Evolutionary conservation across 208 protist species (phyloP).

Genomic region (Angomonas ambiguus): DNA sequence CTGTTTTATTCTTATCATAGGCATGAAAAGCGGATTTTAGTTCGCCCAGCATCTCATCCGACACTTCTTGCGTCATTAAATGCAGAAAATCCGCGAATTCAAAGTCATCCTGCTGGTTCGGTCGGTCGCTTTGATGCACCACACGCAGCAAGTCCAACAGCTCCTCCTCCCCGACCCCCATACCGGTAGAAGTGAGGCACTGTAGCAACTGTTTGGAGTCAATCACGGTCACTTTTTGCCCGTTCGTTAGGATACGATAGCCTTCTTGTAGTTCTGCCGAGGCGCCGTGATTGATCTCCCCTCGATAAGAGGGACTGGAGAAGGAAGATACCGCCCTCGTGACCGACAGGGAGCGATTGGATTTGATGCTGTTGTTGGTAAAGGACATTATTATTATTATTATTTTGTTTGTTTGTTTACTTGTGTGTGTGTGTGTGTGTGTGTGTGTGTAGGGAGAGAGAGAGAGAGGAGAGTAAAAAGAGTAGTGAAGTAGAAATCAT

Average conservation of each 20-base stretch:
- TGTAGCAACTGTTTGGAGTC: conserved; percentile 86
- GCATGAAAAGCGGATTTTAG: conserved; percentile 70
- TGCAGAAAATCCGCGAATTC: conserved; percentile 90
- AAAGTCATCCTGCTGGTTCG: conserved; percentile 36
- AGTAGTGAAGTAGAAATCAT: background rate
- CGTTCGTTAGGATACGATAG: conserved; percentile 97
- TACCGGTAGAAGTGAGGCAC: conserved; percentile 89
- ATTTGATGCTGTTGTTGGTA: conserved; percentile 4
- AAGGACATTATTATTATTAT: conserved; percentile 2
- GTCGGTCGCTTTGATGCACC: conserved; percentile 69
- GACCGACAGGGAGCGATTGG: background rate
- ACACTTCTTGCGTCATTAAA: conserved; percentile 45
- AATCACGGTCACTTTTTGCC: conserved; percentile 87
- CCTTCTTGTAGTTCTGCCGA: conserved; percentile 98
- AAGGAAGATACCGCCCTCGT: conserved; percentile 17
- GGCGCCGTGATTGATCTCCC: conserved; percentile 92
- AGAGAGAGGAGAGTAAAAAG: background rate
- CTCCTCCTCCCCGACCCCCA: conserved; percentile 88
- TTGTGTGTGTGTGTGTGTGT: too few relatives aligned
- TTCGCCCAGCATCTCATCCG: conserved; percentile 58
- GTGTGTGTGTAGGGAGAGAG: background rate
- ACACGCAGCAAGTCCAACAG: conserved; percentile 95
- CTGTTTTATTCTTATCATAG: conserved; percentile 80
- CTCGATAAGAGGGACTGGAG: conserved; percentile 27
- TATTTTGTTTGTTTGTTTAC: background rate